Evolutionary conservation across 2,329 filamentous ascomycete species (phyloP), one percentile per base, ranked within the genome.

Genomic region (Kalmusia sp.): DNA sequence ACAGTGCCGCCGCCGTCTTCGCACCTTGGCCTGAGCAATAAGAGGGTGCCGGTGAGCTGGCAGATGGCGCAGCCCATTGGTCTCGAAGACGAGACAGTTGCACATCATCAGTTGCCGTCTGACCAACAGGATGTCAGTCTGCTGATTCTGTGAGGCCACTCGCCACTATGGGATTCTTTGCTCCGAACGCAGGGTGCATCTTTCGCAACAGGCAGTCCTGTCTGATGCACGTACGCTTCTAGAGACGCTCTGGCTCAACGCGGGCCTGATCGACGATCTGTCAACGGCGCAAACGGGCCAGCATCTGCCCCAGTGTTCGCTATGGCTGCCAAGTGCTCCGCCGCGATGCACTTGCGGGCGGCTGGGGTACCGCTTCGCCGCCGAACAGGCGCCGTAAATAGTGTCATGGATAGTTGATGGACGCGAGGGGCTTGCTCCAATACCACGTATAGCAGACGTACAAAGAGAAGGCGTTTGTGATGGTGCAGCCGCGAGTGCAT

Each of bases 101-200:
- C 30, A 30, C 44, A 47, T 24, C 19, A 34, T 52, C 17, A 40
- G 43, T 43, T 25, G 30, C 25, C 33, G 49, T 28, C 50, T 47
- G 50, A 48, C 50, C 49, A 52, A 46, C 49, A 46, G 41, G 37
- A n/a, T 22, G 41, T 21, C 41, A 34, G 19, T 45, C 49, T 39
- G 34, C 40, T 47, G 41, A 46, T 52, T 33, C 49, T 52, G 48
- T 30, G 27, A 27, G 28, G 27, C 30, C 44, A 7, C n/a, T 37
- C 34, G 17, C 34, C 34, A 19, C 34, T 28, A 31, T 46, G 31
- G 30, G 3, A 28, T 31, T 40, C 22, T 40, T 43, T 43, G 4
- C 38, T 41, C 37, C 38, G 38, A 50, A 27, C 37, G 37, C 24
- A 39, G 45, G 21, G 30, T 33, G 28, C 30, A n/a, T 45, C 28